These are phyloP conservation scores for Carnegiea gigantea DNA, from an alignment of 179 eudicot genomes.

Conservation along the genomic window DNA sequence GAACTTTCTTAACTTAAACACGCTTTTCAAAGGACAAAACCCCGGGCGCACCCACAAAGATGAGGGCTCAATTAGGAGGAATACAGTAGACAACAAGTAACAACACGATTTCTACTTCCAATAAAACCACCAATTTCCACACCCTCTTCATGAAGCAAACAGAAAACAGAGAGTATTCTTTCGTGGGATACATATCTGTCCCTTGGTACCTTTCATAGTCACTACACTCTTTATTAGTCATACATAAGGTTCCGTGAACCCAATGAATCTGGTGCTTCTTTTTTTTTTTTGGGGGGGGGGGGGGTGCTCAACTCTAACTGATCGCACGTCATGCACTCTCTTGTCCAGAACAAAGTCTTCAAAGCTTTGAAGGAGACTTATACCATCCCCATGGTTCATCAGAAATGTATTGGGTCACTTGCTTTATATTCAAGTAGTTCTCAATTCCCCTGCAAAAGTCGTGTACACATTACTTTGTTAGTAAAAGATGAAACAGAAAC, in stretches of 20 bases:
- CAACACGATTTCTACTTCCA: not conserved
- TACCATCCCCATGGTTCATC: constrained; percentile 98
- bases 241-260: not conserved
- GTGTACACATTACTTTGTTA: not conserved
- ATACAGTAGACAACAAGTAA: too few species aligned
- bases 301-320: not conserved
- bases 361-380: constrained; percentile 76
- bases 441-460: constrained; percentile 80
- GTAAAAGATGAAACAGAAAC: not conserved
- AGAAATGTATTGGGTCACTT: constrained; percentile 79
- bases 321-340: not conserved
- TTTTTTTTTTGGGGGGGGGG: too few species aligned
- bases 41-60: too few species aligned
- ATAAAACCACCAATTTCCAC: not conserved
- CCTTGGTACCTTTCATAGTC: not conserved
- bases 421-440: constrained; percentile 85
- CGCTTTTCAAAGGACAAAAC: too few species aligned
- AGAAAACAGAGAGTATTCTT: not conserved
- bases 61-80: not conserved
- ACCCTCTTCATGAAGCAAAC: not conserved
- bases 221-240: not conserved
- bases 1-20: too few species aligned
- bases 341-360: constrained; percentile 14
- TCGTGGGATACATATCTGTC: not conserved
- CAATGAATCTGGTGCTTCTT: not conserved